Base-by-base conservation (phyloP, 805 yeast genomes). In the Yamadazyma akitaensis region DNA sequence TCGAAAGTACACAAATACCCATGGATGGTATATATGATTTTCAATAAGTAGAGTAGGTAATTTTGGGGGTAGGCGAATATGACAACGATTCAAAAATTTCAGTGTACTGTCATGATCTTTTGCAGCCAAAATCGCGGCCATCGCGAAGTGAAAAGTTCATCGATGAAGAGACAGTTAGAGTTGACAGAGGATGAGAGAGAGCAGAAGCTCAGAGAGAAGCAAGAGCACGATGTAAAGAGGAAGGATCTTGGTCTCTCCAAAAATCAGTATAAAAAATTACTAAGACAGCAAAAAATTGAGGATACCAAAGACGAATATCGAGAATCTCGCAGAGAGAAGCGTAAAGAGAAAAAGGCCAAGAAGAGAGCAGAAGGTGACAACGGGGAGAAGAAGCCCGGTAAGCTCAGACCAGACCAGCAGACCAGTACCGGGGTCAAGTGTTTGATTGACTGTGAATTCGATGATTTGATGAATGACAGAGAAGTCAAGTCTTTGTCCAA, bases 361-460 rank as follows among this genome's bases (percentile, higher is more conserved):
- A 61, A 49, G 50, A 61, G 25, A 26, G 41, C 40, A 24, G 37
- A 51, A 55, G 68, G 44, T 51, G 37, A 51, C 55, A 68, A 42
- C 51, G 39, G 57, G 46, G 65, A 68, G 41, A 68, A 62, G 32
- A 68, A 57, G 42, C 49, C 37, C 46, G 56, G 47, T 18, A 50
- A 34, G 68, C 73, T n/a, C 70, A 47, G 73, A 10, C 73, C 68
- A 0, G 49, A 66, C 18, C 67, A 70, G 12, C 90, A 84, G 58
- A 55, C 51, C 2, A 65, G 65, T 11, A 71, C 81, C 2, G 80
- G 77, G 0, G 74, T 81, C 7, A 67, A 62, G 5, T 72, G 91
- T 24, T 68, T 91, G n/a, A 60, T 91, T 52, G 99, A 92, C 65
- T 92, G 99, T 66, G 86, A 78, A 13, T 92, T 92, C 63, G 98